phyloP scores from a whole-genome alignment of 495 filamentous ascomycete species.

The Daldinia concentrica region DNA sequence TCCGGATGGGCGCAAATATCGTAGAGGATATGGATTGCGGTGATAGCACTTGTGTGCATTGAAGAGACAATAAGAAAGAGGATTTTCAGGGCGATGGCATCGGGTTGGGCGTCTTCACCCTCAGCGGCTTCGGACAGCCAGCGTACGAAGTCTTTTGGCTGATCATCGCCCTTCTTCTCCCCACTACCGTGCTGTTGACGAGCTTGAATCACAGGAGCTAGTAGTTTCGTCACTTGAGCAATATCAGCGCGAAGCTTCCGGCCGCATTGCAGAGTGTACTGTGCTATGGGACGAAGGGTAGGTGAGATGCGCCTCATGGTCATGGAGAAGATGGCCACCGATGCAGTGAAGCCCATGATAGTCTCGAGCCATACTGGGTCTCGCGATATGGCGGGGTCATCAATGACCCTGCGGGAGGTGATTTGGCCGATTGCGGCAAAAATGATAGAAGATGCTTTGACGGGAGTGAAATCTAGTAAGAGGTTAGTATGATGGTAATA shows the following conservation, averaged over 20 bases:
- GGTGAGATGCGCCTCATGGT: not conserved
- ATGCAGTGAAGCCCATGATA: constrained; percentile 4
- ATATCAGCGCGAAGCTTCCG: not conserved
- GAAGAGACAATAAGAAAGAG: not conserved
- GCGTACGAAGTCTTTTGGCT: not conserved
- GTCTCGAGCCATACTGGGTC: constrained; percentile 4
- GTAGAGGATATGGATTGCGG: not conserved
- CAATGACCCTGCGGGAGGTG: not conserved
- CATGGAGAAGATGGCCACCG: not conserved
- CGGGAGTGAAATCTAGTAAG: not conserved
- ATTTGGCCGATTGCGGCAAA: not conserved
- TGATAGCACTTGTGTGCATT: not conserved
- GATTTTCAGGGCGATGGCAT: not conserved
- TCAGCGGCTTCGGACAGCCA: not conserved
- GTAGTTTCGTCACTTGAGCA: not conserved
- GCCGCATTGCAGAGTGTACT: not conserved
- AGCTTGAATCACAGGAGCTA: not conserved
- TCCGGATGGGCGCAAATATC: not conserved
- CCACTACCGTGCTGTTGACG: not conserved
- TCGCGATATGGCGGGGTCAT: not conserved
- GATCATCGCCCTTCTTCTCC: not conserved
- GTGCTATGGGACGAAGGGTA: not conserved
- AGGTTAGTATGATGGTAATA: not conserved
- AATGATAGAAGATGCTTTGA: not conserved
- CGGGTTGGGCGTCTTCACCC: not conserved